Evolutionary conservation across 768 basidiomycete genomes (phyloP).

Genomic region (Chalciporus pseudorubinellus): DNA sequence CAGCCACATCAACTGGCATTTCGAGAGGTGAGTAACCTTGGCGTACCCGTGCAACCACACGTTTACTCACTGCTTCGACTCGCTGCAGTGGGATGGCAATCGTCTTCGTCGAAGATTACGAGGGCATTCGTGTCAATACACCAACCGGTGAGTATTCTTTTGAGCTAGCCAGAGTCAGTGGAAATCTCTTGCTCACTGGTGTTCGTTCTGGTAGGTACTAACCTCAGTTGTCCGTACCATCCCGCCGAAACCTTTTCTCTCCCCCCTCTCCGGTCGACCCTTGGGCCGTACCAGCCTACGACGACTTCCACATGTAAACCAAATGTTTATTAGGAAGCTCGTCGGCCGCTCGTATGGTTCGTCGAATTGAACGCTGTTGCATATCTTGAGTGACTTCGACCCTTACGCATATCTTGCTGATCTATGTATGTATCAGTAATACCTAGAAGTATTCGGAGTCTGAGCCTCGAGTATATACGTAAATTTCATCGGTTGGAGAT

Average conservation of each 20-base stretch:
- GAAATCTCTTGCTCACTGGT: too few species aligned
- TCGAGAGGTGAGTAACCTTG: slow-evolving; percentile 11
- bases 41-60: not conserved
- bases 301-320: not conserved
- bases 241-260: not conserved
- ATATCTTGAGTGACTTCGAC: not conserved
- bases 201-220: not conserved
- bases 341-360: not conserved
- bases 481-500: too few species aligned
- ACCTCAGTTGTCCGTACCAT: not conserved
- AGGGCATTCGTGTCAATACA: not conserved
- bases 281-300: not conserved
- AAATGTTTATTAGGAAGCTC: not conserved
- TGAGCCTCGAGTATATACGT: too few species aligned
- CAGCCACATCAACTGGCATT: slow-evolving; percentile 22
- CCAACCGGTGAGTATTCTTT: not conserved
- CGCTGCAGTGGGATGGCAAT: slow-evolving; percentile 12
- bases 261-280: not conserved
- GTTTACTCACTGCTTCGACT: not conserved
- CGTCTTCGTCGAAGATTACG: slow-evolving; percentile 13
- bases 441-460: too few species aligned
- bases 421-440: too few species aligned
- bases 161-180: not conserved
- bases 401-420: not conserved
- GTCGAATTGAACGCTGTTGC: not conserved